Conservation (phyloP, 441 rosid species). For the Pelargonium exstipulatum region DNA sequence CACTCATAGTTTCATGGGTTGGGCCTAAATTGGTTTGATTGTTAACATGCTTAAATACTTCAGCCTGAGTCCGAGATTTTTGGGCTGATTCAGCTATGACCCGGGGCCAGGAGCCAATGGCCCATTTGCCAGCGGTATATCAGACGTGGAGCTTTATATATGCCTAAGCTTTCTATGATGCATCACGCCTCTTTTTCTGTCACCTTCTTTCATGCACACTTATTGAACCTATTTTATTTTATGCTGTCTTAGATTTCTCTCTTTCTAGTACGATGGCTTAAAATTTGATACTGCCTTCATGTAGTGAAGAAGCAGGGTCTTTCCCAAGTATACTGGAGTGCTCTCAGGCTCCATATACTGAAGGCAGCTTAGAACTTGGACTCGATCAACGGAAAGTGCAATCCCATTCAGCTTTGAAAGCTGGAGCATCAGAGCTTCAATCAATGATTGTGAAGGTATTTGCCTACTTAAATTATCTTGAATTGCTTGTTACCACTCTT, state of each 20-base stretch:
- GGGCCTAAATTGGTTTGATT: no score
- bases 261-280: constrained; percentile 12
- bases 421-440: constrained; percentile 49
- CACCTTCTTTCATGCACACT: no score
- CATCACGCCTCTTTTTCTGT: no score
- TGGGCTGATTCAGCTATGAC: no score
- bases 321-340: constrained; percentile 50
- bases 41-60: no score
- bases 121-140: no score
- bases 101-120: no score
- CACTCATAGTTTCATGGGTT: no score
- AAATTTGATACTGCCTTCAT: constrained; percentile 26
- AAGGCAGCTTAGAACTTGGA: constrained; percentile 60
- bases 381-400: constrained; percentile 61
- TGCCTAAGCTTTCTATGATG: no score
- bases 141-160: no score
- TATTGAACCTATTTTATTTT: no score
- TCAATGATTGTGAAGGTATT: constrained; percentile 68
- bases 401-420: constrained; percentile 50
- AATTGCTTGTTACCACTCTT: not conserved
- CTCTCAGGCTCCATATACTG: constrained; percentile 32
- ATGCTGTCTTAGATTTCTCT: not conserved
- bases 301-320: constrained; percentile 58
- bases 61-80: no score
- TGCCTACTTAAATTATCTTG: not conserved